Evolutionary conservation across 331 rosid genomes (phyloP), one percentile per base, ranked within the genome.

Genomic region (Prunus yedoensis): DNA sequence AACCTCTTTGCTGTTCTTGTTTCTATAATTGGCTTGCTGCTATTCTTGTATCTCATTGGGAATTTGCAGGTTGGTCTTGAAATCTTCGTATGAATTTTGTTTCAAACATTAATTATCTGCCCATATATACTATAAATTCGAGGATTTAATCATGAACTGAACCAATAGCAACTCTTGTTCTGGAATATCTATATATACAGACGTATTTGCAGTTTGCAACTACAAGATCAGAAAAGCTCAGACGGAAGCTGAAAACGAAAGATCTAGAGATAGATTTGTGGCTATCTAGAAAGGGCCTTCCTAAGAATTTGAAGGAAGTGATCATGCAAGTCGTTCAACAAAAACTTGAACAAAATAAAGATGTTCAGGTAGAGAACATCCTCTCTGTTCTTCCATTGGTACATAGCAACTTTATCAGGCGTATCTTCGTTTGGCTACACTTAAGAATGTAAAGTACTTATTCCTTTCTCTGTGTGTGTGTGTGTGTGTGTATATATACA

Each of bases 131-230:
- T 30, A 30, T 30, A 30, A 30, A 30, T 30, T 30, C 4, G 32
- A 30, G 32, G 32, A 30, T 30, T 30, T 30, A 30, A 30, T 30
- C 32, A 51, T n/a, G 56, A 16, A 16, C 56, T 51, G 32, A n/a
- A 51, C 3, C 13, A 20, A 56, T 20, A 18, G 10, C 28, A 23
- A 18, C n/a, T 51, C 13, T 20, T 43, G 30, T 17, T 8, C 47
- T 70, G 17, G 38, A 68, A 30, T 30, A 30, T 30, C 35, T 30
- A 4, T 30, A 30, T 30, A 30, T 30, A n/a, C 43, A 77, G 80
- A 77, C 60, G n/a, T 68, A 77, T 57, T 43, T 77, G 80, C 80
- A 77, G 21, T 68, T 59, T 8, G 56, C 50, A 30, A 77, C 75
- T 9, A 46, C 49, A 58, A 77, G 49, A 28, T 77, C 75, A 4